These are phyloP conservation scores for Vigna radiata DNA, from an alignment of 306 rosid genomes.

Conservation along the genomic window DNA sequence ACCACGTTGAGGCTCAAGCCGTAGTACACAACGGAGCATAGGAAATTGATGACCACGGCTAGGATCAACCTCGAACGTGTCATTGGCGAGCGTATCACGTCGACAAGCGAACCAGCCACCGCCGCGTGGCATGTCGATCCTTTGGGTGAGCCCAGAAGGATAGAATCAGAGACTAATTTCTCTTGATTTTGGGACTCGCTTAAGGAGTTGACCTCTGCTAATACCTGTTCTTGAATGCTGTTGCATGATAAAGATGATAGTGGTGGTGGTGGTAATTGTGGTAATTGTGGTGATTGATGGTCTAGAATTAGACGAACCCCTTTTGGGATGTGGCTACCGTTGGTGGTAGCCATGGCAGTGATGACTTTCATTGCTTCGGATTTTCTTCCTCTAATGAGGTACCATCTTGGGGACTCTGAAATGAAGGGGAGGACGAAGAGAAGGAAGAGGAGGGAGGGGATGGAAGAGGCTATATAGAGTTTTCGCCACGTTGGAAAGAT, in stretches of 20 bases:
- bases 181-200: neutral
- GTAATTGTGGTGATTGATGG: constrained; percentile 41
- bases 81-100: constrained; percentile 57
- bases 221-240: neutral
- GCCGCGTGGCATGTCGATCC: neutral
- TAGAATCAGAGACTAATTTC: neutral
- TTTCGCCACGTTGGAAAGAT: constrained; percentile 63
- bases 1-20: constrained; percentile 77
- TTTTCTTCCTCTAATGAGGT: constrained; percentile 62
- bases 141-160: neutral
- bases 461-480: constrained; percentile 69
- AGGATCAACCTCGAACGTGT: constrained; percentile 66
- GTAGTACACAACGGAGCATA: constrained; percentile 78
- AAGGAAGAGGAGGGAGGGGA: constrained; percentile 71
- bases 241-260: neutral
- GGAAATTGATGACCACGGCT: constrained; percentile 60
- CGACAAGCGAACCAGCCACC: constrained; percentile 55
- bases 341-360: constrained; percentile 60
- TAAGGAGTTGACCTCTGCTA: neutral
- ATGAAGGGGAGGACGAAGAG: constrained; percentile 61
- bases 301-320: constrained; percentile 59
- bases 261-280: neutral
- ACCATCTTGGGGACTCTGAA: constrained; percentile 89
- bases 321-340: constrained; percentile 59
- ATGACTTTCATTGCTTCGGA: constrained; percentile 65